Evolutionary conservation across 129 eudicot species (phyloP).

Genomic region (Glebionis coronaria): DNA sequence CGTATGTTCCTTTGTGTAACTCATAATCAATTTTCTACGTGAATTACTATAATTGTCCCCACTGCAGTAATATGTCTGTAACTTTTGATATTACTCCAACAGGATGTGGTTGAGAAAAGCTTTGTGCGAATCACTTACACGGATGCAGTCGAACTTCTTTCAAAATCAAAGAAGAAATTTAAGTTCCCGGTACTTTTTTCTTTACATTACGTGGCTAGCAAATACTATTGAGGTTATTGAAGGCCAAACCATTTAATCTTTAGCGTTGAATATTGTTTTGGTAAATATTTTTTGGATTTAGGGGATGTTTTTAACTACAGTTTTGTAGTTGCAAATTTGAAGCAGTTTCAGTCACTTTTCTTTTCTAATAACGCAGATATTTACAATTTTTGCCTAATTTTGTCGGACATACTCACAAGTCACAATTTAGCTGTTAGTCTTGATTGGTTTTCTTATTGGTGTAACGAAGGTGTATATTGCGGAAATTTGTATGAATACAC

Average conservation of each 20-base stretch:
- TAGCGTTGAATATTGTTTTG: neutral
- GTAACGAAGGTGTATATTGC: neutral
- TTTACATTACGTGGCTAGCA: too few species aligned
- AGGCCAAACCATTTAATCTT: neutral
- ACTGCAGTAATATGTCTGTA: neutral
- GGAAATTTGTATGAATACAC: neutral
- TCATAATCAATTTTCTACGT: constrained; percentile 9
- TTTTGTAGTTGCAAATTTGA: neutral
- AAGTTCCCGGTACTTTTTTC: constrained; percentile 74
- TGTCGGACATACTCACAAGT: neutral
- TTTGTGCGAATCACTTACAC: constrained; percentile 86
- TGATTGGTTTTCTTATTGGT: neutral
- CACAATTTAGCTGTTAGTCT: neutral
- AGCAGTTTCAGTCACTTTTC: neutral
- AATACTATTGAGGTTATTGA: too few species aligned
- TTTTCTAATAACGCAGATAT: too few species aligned
- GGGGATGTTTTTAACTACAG: neutral
- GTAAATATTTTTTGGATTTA: too few species aligned
- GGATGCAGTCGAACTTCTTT: constrained; percentile 83
- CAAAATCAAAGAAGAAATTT: constrained; percentile 78
- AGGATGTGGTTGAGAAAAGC: constrained; percentile 87
- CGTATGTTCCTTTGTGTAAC: constrained; percentile 44
- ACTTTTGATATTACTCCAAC: constrained; percentile 32
- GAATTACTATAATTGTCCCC: neutral
- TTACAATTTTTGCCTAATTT: neutral